Percentiles rank a stretch among this genome's conserved stretches.
Conservation (phyloP, 177 flowering plant species). For the Tripterygium wilfordii region DNA sequence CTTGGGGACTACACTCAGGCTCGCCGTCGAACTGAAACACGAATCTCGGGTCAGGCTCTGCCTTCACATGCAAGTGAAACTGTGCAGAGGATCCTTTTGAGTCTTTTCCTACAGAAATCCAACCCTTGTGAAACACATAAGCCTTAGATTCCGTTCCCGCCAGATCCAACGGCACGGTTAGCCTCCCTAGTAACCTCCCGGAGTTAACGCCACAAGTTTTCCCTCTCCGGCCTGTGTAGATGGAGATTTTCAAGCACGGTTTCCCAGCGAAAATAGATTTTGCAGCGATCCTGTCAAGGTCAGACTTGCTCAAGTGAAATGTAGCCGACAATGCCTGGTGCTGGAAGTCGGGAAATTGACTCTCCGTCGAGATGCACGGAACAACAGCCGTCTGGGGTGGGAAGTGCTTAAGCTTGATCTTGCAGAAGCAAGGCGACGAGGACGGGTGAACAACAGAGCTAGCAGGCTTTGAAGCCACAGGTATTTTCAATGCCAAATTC, state of each 20-base stretch:
- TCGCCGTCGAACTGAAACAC: slow-evolving; percentile 91
- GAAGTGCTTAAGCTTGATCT: slow-evolving; percentile 43
- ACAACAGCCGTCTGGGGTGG: slow-evolving; percentile 41
- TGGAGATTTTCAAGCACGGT: slow-evolving; percentile 34
- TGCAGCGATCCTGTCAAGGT: slow-evolving; percentile 43
- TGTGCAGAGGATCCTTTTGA: slow-evolving; percentile 36
- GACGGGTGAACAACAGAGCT: slow-evolving; percentile 50
- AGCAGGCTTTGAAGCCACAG: slow-evolving; percentile 47
- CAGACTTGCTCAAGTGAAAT: slow-evolving; percentile 61
- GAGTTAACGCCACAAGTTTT: slow-evolving; percentile 69
- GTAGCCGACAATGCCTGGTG: slow-evolving; percentile 40
- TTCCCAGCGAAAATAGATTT: slow-evolving; percentile 42
- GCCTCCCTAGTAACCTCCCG: slow-evolving; percentile 63
- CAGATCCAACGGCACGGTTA: slow-evolving; percentile 60
- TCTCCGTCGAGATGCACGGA: slow-evolving; percentile 31
- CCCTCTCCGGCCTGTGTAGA: slow-evolving; percentile 73
- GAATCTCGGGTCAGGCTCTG: slow-evolving; percentile 93
- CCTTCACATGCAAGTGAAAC: slow-evolving; percentile 57
- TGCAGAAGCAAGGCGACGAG: slow-evolving; percentile 53
- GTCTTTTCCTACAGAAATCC: slow-evolving; percentile 59
- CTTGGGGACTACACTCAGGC: slow-evolving; percentile 93
- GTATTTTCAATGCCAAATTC: slow-evolving; percentile 44
- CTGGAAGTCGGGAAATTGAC: slow-evolving; percentile 28
- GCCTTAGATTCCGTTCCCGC: slow-evolving; percentile 40
- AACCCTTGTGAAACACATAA: slow-evolving; percentile 63